These are phyloP conservation scores for Durotheca rogersii DNA, from an alignment of 495 filamentous ascomycete genomes.

Conservation along the genomic window DNA sequence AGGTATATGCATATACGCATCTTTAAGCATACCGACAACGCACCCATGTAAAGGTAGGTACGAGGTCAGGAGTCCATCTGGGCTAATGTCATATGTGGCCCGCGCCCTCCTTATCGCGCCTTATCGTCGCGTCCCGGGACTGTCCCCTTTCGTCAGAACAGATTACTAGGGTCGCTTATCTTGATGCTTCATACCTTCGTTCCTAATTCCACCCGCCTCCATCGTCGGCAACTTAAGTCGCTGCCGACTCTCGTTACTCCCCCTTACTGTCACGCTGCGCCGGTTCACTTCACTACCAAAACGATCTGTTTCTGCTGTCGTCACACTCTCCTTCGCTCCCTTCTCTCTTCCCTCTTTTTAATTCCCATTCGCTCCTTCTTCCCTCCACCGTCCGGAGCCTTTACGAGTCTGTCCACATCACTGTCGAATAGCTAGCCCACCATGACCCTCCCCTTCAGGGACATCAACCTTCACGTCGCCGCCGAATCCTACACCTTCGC, in stretches of 20 bases:
- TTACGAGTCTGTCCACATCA: constrained; percentile 28
- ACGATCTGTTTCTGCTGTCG: constrained; percentile 14
- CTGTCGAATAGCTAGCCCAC: constrained; percentile 22
- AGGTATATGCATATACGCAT: too few relatives aligned
- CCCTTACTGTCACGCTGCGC: not conserved
- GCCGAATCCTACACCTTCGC: constrained; percentile 92
- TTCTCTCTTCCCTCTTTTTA: constrained; percentile 4
- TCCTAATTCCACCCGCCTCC: constrained; percentile 8
- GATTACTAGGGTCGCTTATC: too few relatives aligned
- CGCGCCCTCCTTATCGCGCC: not conserved
- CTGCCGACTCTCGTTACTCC: not conserved
- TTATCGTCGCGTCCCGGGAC: not conserved
- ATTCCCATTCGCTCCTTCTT: not conserved
- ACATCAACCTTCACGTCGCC: constrained; percentile 93
- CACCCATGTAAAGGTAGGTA: too few relatives aligned
- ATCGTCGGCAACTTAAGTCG: constrained; percentile 5
- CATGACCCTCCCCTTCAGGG: constrained; percentile 78
- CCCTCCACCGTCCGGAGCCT: constrained; percentile 3
- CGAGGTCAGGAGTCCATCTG: too few relatives aligned
- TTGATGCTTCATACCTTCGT: too few relatives aligned
- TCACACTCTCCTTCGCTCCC: constrained; percentile 18
- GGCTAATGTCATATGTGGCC: not conserved
- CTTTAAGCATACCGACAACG: too few relatives aligned
- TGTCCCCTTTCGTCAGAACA: too few relatives aligned
- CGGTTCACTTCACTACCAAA: constrained; percentile 23